These are phyloP conservation scores for Phylloporus sp. DNA, from an alignment of 768 basidiomycete species.

Conservation along the genomic window DNA sequence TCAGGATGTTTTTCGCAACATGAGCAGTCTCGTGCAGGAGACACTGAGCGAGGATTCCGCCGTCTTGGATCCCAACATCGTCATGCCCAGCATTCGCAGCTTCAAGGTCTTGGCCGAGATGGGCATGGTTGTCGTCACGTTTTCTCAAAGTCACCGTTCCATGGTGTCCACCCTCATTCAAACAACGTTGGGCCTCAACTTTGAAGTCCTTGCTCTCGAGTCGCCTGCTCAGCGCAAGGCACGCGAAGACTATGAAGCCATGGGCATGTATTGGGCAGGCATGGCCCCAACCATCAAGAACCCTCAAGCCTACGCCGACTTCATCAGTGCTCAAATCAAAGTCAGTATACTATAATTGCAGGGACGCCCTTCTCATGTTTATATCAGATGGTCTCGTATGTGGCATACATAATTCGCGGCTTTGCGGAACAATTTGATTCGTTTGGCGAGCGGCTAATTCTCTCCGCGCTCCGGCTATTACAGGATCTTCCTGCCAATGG, in stretches of 20 bases:
- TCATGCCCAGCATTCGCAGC: constrained; percentile 72
- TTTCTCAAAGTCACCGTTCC: constrained; percentile 75
- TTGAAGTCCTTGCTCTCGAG: constrained; percentile 72
- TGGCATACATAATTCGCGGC: constrained; percentile 84
- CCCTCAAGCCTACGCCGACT: constrained; percentile 67
- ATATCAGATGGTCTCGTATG: constrained; percentile 78
- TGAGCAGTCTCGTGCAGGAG: constrained; percentile 66
- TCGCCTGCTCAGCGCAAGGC: constrained; percentile 77
- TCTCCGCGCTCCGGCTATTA: constrained; percentile 77
- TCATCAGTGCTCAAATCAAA: constrained; percentile 88
- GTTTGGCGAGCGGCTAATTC: constrained; percentile 76
- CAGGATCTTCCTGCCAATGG: constrained; percentile 91
- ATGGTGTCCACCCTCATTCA: constrained; percentile 63
- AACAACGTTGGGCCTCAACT: constrained; percentile 68
- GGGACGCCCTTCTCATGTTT: constrained; percentile 4
- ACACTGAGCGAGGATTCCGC: constrained; percentile 65
- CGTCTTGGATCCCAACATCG: constrained; percentile 47
- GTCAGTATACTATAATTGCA: constrained; percentile 32
- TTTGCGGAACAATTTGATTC: constrained; percentile 57
- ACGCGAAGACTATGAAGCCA: constrained; percentile 72
- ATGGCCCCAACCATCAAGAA: constrained; percentile 76
- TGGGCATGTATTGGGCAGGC: constrained; percentile 78
- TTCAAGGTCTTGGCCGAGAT: constrained; percentile 95
- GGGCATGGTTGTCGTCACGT: constrained; percentile 85
- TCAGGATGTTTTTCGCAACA: constrained; percentile 71